Evolutionary conservation across 2,329 filamentous ascomycete genomes (phyloP), one percentile per base, ranked within the genome.

Genomic region (Botryotinia narcissicola): DNA sequence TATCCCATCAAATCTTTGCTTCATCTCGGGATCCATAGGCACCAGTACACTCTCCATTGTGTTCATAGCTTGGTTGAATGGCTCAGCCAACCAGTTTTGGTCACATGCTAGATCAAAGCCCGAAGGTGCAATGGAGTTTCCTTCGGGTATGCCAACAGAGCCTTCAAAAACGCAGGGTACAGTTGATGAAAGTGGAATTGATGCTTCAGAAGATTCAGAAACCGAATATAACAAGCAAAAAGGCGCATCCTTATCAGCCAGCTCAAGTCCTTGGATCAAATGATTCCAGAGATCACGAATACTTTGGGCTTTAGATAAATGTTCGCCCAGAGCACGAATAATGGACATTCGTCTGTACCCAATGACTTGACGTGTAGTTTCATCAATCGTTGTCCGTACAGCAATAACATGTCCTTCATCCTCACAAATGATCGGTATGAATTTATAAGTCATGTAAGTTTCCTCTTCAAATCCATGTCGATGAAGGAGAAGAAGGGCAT

Each of bases 391-490:
- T 35, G 37, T 44, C 80, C 93, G 95, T 0, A 95, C 81, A 1
- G 92, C 93, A 74, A 92, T 89, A 7, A 95, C 91, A 22, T 87
- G 87, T 3, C 92, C 91, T 67, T 94, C 91, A 32, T 86, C n/a
- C 48, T 54, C 86, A 10, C 92, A 93, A 4, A 95, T 89, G 75
- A 95, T 85, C 0, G 93, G 93, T n/a, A 94, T 91, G 63, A 95
- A 89, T 2, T 89, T 92, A 92, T 92, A 95, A 59, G 91, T 93
- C 80, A 94, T 95, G 79, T 92, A 95, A 0, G 92, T 90, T 79
- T 96, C 93, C 80, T 96, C 92, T 1, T 61, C 51, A 20, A 70
- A 70, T 3, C 40, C 51, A 5, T 44, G 40, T 20, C 68, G 68
- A 22, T 40, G 20, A 25, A 70, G 4, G 14, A 62, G 14, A 70